These are phyloP conservation scores for Paecilomyces variotii DNA, from an alignment of 2,329 filamentous ascomycete genomes.

Conservation along the genomic window DNA sequence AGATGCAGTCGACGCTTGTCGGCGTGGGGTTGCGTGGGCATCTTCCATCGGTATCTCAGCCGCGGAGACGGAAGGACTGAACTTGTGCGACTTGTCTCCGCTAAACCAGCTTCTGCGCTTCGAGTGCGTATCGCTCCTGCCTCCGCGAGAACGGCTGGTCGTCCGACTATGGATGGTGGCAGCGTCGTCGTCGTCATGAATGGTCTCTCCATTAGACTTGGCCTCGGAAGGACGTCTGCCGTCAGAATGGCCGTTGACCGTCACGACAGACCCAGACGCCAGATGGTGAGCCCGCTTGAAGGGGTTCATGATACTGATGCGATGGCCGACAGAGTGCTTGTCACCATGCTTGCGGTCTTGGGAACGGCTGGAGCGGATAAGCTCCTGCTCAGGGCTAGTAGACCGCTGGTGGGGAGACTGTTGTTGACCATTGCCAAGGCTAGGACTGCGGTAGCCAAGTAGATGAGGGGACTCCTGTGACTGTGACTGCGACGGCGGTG, in stretches of 20 bases:
- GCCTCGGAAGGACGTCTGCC: conserved; percentile 13
- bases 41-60: conserved; percentile 13
- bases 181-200: conserved; percentile 22
- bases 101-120: conserved; percentile 36
- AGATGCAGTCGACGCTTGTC: conserved; percentile 19
- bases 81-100: conserved; percentile 23
- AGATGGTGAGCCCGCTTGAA: conserved; percentile 34
- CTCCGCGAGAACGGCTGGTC: conserved; percentile 26
- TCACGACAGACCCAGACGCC: conserved; percentile 27
- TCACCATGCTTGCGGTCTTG: conserved; percentile 23
- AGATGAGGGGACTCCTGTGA: conserved; percentile 33
- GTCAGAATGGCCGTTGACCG: conserved; percentile 14
- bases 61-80: conserved; percentile 7
- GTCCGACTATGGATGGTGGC: conserved; percentile 30
- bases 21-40: conserved; percentile 12
- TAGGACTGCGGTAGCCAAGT: conserved; percentile 31
- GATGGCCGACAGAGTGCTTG: conserved; percentile 31
- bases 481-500: conserved; percentile 36
- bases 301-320: conserved; percentile 36
- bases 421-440: conserved; percentile 16
- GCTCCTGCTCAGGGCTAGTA: conserved; percentile 28
- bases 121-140: conserved; percentile 18
- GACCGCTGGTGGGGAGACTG: conserved; percentile 19
- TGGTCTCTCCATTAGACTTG: conserved; percentile 14
- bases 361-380: conserved; percentile 23